A percentile compares a stretch with the other conserved stretches of the same genome.
Conservation (phyloP, 305 asterid genomes). For the Lippia alba region DNA sequence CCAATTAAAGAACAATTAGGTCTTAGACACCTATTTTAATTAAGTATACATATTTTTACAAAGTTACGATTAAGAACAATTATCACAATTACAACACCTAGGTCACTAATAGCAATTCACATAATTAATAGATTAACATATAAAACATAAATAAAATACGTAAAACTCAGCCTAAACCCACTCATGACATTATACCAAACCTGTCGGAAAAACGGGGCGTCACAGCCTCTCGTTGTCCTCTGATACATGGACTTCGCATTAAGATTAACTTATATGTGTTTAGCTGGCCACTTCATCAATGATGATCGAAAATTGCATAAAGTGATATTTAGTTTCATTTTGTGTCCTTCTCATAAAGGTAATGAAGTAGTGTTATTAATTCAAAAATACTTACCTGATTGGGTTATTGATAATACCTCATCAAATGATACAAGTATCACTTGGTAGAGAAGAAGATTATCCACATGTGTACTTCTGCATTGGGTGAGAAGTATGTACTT, state of each 20-base stretch:
- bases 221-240: constrained; percentile 11
- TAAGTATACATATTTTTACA: too few species aligned
- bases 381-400: background rate
- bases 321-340: background rate
- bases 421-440: background rate
- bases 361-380: background rate
- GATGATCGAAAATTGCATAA: background rate
- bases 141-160: too few species aligned
- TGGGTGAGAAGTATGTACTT: background rate
- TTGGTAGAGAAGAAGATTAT: background rate
- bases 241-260: constrained; percentile 2
- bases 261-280: constrained; percentile 1
- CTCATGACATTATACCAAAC: too few species aligned
- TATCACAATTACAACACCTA: too few species aligned
- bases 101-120: too few species aligned
- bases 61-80: too few species aligned
- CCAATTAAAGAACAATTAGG: too few species aligned
- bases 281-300: background rate
- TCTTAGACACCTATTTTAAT: too few species aligned
- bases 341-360: constrained; percentile 11
- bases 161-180: too few species aligned
- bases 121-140: too few species aligned
- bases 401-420: constrained; percentile 9
- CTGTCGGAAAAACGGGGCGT: too few species aligned
- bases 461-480: background rate